Conservation (phyloP, 2,329 filamentous ascomycete species). For the Fusarium sp. region DNA sequence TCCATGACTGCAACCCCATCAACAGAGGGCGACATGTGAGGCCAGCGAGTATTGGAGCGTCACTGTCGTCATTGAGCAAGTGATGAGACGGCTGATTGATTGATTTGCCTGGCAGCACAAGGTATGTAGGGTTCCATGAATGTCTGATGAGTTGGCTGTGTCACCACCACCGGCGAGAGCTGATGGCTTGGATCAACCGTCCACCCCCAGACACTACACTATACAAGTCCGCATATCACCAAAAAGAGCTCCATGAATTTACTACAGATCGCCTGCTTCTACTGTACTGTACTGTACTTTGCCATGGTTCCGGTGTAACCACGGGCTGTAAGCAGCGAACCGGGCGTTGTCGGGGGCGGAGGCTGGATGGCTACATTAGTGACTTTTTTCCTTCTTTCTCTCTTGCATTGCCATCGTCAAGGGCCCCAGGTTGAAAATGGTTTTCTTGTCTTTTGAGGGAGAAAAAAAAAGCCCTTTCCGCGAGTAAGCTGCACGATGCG, state of each 20-base stretch:
- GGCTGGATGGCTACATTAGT: conserved; percentile 25
- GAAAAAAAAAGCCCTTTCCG: conserved; percentile 14
- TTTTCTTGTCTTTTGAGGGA: not conserved
- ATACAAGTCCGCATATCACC: conserved; percentile 21
- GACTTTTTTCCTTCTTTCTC: conserved; percentile 8
- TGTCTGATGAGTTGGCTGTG: conserved; percentile 44
- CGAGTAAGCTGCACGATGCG: conserved; percentile 38
- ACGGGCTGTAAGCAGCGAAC: conserved; percentile 17
- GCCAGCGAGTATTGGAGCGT: conserved; percentile 11
- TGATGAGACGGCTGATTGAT: conserved; percentile 7
- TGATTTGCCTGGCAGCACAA: conserved; percentile 10
- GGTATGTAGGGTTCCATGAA: conserved; percentile 25
- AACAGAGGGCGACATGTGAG: not conserved
- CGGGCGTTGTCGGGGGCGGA: conserved; percentile 22
- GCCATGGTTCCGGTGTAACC: conserved; percentile 8
- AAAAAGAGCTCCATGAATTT: conserved; percentile 12
- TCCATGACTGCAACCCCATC: conserved; percentile 4
- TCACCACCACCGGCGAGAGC: conserved; percentile 23
- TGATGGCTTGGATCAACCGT: conserved; percentile 4
- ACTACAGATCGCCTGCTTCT: conserved; percentile 1
- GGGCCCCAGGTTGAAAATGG: not conserved
- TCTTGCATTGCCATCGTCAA: not conserved
- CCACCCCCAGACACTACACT: conserved; percentile 1
- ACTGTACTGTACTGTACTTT: too few species aligned
- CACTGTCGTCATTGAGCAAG: conserved; percentile 5